Conservation (phyloP, 306 rosid genomes). For the Delonix regia region DNA sequence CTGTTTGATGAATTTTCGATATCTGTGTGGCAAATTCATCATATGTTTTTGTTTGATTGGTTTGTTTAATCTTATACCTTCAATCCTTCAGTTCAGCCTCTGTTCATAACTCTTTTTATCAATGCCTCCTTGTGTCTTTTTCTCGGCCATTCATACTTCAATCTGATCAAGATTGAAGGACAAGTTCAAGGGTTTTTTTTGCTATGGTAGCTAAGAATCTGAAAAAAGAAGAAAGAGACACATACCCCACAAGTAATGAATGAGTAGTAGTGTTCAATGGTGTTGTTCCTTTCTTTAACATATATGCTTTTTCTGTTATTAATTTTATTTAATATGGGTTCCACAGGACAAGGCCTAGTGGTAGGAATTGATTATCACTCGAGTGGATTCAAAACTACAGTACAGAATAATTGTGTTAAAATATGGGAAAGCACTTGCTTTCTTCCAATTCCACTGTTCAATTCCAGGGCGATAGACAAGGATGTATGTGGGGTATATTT, state of each 20-base stretch:
- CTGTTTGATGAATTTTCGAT: neutral
- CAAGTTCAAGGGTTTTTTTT: neutral
- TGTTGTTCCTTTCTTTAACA: constrained; percentile 10
- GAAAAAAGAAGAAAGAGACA: neutral
- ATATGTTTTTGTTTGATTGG: neutral
- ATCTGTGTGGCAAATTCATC: neutral
- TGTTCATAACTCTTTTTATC: no score
- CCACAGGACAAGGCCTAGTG: constrained; percentile 44
- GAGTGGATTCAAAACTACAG: constrained; percentile 31
- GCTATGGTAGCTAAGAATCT: neutral
- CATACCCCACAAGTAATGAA: neutral
- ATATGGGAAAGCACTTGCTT: constrained; percentile 64
- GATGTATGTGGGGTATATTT: constrained; percentile 76
- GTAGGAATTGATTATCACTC: constrained; percentile 37
- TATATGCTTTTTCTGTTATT: neutral
- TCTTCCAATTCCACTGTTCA: constrained; percentile 49
- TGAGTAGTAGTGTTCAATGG: neutral
- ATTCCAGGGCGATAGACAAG: constrained; percentile 48
- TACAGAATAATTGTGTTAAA: constrained; percentile 16
- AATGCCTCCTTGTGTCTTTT: neutral
- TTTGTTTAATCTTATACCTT: neutral
- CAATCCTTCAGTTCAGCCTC: neutral
- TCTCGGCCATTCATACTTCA: neutral
- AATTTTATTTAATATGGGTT: constrained; percentile 28
- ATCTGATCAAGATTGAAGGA: neutral